Base-by-base conservation (phyloP, 2,329 filamentous ascomycete species). In the Colletotrichum chlorophyti region DNA sequence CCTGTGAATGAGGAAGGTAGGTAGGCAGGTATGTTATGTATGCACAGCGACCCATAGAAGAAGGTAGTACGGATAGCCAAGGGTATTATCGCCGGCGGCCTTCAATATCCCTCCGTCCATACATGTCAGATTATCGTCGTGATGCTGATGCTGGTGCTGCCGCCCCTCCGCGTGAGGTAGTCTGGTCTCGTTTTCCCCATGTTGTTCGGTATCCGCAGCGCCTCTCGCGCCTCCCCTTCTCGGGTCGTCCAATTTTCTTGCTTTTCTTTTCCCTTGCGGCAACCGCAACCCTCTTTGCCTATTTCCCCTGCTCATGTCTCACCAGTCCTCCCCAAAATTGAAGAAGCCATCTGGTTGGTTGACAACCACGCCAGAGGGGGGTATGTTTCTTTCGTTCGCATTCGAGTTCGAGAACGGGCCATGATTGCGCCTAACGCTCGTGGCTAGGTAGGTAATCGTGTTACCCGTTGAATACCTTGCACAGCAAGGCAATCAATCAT, bases 341-440 rank as follows among this genome's bases (percentile, higher is more conserved):
- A 55, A 49, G 51, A 15, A n/a, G 9, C 15, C 19, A 15, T 40
- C 26, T 55, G 55, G 51, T 59, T 59, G 55, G 55, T 17, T 31
- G 26, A 23, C 21, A 31, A 15, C 42, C 42, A 49, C 43, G 27
- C 37, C 14, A 21, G 17, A 23, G 21, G 51, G 51, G 32, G n/a
- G n/a, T n/a, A n/a, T n/a, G n/a, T 29, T 37, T 59, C 45, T 49
- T 55, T 49, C 51, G 38, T 49, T 59, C 55, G 55, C 55, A 59
- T 59, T 53, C 32, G 55, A 55, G 55, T 34, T 59, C 43, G 55
- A 45, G 45, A 43, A 59, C 34, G 43, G 55, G 50, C n/a, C n/a
- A n/a, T n/a, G n/a, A n/a, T n/a, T n/a, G n/a, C n/a, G 31, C 43
- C 15, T 21, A 31, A 32, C 27, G 40, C 47, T 53, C 40, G 29